Conservation (phyloP, 2,329 filamentous ascomycete genomes). For the Cladosporium sp. region DNA sequence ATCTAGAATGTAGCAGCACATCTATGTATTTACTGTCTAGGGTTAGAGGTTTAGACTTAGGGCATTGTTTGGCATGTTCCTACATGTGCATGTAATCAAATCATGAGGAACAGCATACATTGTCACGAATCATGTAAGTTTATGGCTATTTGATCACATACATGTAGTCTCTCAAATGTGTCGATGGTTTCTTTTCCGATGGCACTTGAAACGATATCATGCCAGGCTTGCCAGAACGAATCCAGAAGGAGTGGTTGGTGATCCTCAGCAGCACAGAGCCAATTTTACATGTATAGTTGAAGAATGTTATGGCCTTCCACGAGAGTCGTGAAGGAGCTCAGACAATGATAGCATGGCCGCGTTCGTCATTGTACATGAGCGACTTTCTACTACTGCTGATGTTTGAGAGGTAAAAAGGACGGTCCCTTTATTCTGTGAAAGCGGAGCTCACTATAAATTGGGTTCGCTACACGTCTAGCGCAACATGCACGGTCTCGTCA, state of each 20-base stretch:
- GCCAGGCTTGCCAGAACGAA: not conserved
- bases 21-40: too few relatives aligned
- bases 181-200: not conserved
- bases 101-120: too few relatives aligned
- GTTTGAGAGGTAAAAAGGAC: not conserved
- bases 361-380: not conserved
- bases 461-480: not conserved
- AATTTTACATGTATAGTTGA: not conserved
- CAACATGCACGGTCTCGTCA: constrained; percentile 13
- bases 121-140: too few relatives aligned
- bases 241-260: not conserved
- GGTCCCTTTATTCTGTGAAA: not conserved
- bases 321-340: not conserved
- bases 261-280: not conserved
- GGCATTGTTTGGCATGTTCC: too few relatives aligned
- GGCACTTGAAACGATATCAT: not conserved
- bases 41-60: too few relatives aligned
- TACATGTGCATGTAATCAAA: too few relatives aligned
- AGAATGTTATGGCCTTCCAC: not conserved
- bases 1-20: too few relatives aligned
- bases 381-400: not conserved
- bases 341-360: not conserved
- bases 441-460: not conserved
- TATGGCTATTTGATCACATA: too few relatives aligned
- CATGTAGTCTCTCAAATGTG: too few relatives aligned